Evolutionary conservation across 306 rosid species (phyloP).

Genomic region (Pterocarpus macrocarpus): DNA sequence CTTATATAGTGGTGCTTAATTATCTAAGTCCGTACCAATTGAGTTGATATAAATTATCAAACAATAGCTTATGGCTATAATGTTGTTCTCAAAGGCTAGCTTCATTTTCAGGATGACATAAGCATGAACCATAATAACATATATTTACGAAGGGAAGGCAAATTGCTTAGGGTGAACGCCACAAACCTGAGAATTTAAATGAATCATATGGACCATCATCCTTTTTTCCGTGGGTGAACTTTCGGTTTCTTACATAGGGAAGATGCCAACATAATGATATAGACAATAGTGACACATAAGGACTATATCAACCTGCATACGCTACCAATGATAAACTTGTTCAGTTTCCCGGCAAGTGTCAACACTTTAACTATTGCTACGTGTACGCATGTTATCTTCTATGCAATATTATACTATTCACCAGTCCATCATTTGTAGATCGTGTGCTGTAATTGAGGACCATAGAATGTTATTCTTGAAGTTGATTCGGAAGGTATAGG

Average conservation of each 20-base stretch:
- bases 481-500: constrained; percentile 35
- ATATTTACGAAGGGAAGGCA: not conserved
- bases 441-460: constrained; percentile 15
- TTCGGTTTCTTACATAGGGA: constrained; percentile 35
- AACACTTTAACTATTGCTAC: no score
- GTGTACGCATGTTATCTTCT: not conserved
- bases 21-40: not conserved
- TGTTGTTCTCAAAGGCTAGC: not conserved
- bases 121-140: not conserved
- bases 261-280: constrained; percentile 36
- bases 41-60: not conserved
- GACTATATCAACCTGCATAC: constrained; percentile 16
- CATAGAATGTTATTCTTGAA: constrained; percentile 39
- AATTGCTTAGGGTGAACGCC: not conserved
- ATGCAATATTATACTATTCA: not conserved
- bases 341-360: constrained; percentile 35
- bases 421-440: not conserved
- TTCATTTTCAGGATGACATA: not conserved
- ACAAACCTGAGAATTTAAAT: not conserved
- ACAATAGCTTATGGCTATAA: not conserved
- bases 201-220: constrained; percentile 19
- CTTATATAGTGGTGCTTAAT: not conserved
- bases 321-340: constrained; percentile 1
- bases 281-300: constrained; percentile 19
- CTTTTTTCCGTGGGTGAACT: constrained; percentile 24